These are phyloP conservation scores for Coleophoma cylindrospora DNA, from an alignment of 2,329 filamentous ascomycete genomes.

Conservation along the genomic window DNA sequence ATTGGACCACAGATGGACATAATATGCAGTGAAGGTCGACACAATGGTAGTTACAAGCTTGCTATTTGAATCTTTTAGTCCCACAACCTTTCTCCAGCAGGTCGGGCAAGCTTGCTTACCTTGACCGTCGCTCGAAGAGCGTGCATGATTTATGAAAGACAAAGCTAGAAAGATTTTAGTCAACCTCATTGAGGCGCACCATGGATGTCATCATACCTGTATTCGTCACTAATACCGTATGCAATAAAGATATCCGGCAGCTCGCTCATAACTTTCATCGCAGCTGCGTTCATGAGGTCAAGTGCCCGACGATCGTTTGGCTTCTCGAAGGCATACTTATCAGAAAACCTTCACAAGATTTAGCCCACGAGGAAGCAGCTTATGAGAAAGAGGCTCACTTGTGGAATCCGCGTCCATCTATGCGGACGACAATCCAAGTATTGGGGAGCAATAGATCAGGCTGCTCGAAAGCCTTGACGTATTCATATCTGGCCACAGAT, in stretches of 20 bases:
- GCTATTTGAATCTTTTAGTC: conserved; percentile 36
- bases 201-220: conserved; percentile 46
- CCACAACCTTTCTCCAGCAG: background rate
- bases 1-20: conserved; percentile 72
- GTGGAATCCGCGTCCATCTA: conserved; percentile 92
- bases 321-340: conserved; percentile 81
- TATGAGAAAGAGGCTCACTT: conserved; percentile 52
- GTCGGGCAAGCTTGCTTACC: conserved; percentile 40
- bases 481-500: conserved; percentile 67
- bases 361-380: background rate
- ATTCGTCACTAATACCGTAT: conserved; percentile 95
- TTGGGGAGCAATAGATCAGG: conserved; percentile 76
- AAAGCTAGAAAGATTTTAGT: conserved; percentile 50
- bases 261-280: conserved; percentile 77
- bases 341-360: conserved; percentile 60
- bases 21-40: conserved; percentile 90
- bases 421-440: conserved; percentile 91
- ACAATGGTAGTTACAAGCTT: conserved; percentile 90
- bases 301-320: conserved; percentile 86
- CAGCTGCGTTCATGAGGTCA: conserved; percentile 91
- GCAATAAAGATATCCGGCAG: conserved; percentile 81
- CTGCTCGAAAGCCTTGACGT: conserved; percentile 87
- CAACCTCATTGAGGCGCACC: no score
- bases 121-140: conserved; percentile 80
- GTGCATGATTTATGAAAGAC: conserved; percentile 78